phyloP scores from a whole-genome alignment of 768 basidiomycete species.

The Mrakia gelida region DNA sequence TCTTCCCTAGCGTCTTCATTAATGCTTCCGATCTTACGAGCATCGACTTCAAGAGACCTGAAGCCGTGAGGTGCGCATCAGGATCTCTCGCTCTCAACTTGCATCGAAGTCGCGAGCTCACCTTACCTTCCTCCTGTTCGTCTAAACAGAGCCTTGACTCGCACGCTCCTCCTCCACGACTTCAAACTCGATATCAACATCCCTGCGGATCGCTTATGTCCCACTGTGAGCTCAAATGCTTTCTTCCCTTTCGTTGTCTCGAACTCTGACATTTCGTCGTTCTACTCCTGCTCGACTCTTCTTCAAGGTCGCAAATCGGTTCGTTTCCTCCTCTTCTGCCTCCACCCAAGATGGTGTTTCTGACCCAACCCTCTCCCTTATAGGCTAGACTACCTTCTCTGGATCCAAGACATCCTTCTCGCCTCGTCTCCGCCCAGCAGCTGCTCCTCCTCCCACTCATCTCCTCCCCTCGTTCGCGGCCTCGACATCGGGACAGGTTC shows the following conservation, averaged over 20 bases:
- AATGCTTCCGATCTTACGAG: conserved; percentile 43
- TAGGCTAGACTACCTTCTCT: conserved; percentile 81
- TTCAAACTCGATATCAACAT: conserved; percentile 62
- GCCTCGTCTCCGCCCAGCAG: neutral
- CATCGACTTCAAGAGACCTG: conserved; percentile 72
- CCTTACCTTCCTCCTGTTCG: neutral
- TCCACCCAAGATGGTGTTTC: neutral
- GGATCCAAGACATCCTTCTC: conserved; percentile 54
- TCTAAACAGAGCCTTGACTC: conserved; percentile 62
- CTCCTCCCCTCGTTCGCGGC: neutral
- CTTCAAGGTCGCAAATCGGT: conserved; percentile 40
- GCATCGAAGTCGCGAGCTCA: neutral
- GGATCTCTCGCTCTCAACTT: neutral
- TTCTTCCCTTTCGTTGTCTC: neutral
- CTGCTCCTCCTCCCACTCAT: neutral
- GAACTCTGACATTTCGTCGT: neutral
- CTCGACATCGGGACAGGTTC: conserved; percentile 76
- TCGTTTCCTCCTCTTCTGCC: neutral
- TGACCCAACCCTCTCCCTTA: neutral
- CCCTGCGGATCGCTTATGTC: conserved; percentile 72
- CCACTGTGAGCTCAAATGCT: conserved; percentile 58
- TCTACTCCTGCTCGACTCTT: neutral
- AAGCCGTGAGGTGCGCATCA: conserved; percentile 58
- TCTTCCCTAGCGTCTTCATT: conserved; percentile 39
- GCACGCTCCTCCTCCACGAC: conserved; percentile 69